Conservation (phyloP, 148 eudicot genomes). For the Pouteria glomerata region DNA sequence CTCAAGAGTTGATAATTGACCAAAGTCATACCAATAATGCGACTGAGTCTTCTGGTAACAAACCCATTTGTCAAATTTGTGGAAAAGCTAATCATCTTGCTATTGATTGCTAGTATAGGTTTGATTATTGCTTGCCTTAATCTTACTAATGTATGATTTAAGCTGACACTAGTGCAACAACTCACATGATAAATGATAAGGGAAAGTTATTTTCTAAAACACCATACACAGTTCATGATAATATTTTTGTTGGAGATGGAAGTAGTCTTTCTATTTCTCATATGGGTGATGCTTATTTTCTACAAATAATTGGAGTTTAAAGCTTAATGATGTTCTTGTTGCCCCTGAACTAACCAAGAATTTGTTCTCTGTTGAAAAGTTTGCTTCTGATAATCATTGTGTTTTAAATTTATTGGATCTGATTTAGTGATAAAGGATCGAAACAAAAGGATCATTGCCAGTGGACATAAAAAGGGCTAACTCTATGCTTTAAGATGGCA, state of each 20-base stretch:
- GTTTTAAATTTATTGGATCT: not conserved
- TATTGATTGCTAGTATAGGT: not conserved
- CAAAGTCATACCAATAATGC: not conserved
- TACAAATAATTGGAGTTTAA: not conserved
- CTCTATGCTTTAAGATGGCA: not conserved
- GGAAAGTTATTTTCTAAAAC: not conserved
- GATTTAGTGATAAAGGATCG: not conserved
- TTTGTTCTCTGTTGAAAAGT: not conserved
- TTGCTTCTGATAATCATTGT: not conserved
- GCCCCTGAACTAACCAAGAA: not conserved
- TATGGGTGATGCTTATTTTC: not conserved
- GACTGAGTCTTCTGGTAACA: not conserved
- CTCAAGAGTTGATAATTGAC: no score
- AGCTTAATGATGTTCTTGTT: not conserved
- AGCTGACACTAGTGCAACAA: not conserved
- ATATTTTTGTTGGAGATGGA: slow-evolving; percentile 8
- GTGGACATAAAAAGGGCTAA: not conserved
- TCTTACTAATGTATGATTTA: not conserved
- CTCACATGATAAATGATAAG: slow-evolving; percentile 3
- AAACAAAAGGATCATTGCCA: not conserved
- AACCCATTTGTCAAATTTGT: slow-evolving; percentile 2
- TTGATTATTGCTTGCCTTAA: slow-evolving; percentile 1
- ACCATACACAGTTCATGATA: not conserved
- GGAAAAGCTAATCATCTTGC: not conserved
- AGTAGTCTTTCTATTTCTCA: not conserved